These are phyloP conservation scores for Penicillium psychrosexuale DNA, from an alignment of 2,329 filamentous ascomycete species.

Conservation along the genomic window DNA sequence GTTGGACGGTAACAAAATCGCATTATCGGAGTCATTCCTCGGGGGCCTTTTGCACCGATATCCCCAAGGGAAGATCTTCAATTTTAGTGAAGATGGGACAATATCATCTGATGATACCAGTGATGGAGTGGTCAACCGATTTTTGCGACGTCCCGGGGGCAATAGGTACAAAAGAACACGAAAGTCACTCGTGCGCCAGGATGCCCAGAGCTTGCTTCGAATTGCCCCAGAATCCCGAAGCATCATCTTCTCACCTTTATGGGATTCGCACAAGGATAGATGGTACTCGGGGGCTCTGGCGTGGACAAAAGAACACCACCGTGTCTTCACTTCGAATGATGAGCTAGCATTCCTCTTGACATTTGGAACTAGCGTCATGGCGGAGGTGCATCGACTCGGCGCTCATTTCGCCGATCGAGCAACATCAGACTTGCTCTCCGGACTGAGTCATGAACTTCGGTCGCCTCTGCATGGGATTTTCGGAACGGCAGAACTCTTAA, in stretches of 20 bases:
- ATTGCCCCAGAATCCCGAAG: slow-evolving; percentile 18
- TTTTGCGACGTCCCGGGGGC: slow-evolving; percentile 1
- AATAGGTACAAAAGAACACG: slow-evolving; percentile 13
- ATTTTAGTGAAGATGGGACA: slow-evolving; percentile 42
- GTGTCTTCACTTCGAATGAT: slow-evolving; percentile 17
- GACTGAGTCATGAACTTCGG: slow-evolving; percentile 32
- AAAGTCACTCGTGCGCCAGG: slow-evolving; percentile 8
- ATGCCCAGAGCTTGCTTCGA: slow-evolving; percentile 10
- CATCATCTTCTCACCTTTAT: slow-evolving; percentile 27
- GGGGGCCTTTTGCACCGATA: slow-evolving; percentile 45
- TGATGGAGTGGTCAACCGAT: slow-evolving; percentile 5
- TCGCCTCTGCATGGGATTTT: slow-evolving; percentile 34
- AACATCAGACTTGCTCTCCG: slow-evolving; percentile 31
- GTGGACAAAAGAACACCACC: slow-evolving; percentile 21
- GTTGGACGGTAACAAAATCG: slow-evolving; percentile 10
- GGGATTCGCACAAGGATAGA: slow-evolving; percentile 27
- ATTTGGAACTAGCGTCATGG: slow-evolving; percentile 29
- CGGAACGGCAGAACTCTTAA: slow-evolving; percentile 25
- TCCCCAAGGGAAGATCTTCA: slow-evolving; percentile 49
- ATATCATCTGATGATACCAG: slow-evolving; percentile 25
- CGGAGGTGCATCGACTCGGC: slow-evolving; percentile 24
- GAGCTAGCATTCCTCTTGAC: slow-evolving; percentile 24
- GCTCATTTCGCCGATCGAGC: slow-evolving; percentile 24
- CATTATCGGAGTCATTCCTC: slow-evolving; percentile 42
- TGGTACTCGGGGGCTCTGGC: slow-evolving; percentile 25